Evolutionary conservation across 257 asterid genomes (phyloP).

Genomic region (Nicotiana attenuata): DNA sequence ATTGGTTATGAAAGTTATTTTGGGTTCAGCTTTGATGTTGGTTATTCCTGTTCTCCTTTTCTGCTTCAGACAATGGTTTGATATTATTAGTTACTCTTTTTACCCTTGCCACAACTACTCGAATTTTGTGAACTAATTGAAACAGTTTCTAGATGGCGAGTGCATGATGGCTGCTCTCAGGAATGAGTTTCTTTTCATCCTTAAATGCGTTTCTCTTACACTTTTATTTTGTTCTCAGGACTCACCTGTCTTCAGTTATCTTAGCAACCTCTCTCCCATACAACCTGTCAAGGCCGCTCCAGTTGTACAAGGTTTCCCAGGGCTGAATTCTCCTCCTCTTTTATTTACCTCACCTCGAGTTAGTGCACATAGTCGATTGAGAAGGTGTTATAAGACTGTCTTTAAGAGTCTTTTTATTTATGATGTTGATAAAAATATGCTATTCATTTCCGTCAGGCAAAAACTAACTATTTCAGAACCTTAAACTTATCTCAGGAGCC

Average conservation of each 20-base stretch:
- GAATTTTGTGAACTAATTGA: not conserved
- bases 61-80: not conserved
- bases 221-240: slow-evolving; percentile 37
- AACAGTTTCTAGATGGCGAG: not conserved
- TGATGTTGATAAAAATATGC: not conserved
- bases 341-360: slow-evolving; percentile 38
- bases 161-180: not conserved
- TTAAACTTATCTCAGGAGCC: slow-evolving; percentile 30
- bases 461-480: slow-evolving; percentile 10
- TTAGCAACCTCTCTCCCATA: slow-evolving; percentile 51
- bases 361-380: slow-evolving; percentile 23
- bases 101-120: not conserved
- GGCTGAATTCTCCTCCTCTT: slow-evolving; percentile 44
- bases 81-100: not conserved
- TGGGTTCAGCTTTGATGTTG: not conserved
- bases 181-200: not conserved
- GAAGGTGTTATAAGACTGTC: slow-evolving; percentile 26
- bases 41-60: not conserved
- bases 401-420: not conserved
- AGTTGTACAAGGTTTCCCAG: slow-evolving; percentile 33
- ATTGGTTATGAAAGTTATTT: not conserved
- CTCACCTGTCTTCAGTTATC: slow-evolving; percentile 44
- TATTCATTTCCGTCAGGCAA: not conserved
- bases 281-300: slow-evolving; percentile 29
- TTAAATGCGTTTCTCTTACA: slow-evolving; percentile 11